Base-by-base conservation (phyloP, 1,284 basidiomycete species). In the Cryptococcus hybrid region DNA sequence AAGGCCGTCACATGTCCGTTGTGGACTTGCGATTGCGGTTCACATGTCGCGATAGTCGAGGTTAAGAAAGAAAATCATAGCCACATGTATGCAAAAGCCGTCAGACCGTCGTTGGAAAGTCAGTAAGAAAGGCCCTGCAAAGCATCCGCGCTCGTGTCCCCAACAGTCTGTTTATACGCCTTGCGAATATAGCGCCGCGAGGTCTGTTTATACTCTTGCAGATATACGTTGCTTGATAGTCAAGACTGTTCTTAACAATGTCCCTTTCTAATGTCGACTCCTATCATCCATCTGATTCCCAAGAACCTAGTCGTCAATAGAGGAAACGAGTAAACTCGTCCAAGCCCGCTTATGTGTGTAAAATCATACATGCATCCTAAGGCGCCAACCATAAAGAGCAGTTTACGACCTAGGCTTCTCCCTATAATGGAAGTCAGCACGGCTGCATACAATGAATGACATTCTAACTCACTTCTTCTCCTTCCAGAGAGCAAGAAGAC, bases 401-500 rank as follows among this genome's bases (percentile, higher is more conserved):
- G 61, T 55, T 63, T 65, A 70, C 56, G 68, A 70, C 55, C 68
- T 59, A 54, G 68, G 68, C 68, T 70, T 70, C 66, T 70, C 68
- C 64, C 68, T 70, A 42, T 12, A 15, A 47, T 5, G 38, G 37
- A 38, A 7, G 56, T 50, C 18, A 54, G 52, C 8, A 46, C 5
- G 52, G 13, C 11, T 0, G 44, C 47, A 39, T n/a, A 35, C 6
- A n/a, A 15, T 44, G 42, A 12, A 36, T 11, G 13, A n/a, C 7
- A 24, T 15, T 9, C 36, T 44, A 47, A 67, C 61, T 90, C 88
- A 75, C 74, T 97, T 97, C 86, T 97, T 97, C 86, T 97, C 93
- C 80, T 94, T 94, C 93, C 93, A 97, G 73, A 95, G 84, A 68
- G 92, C 92, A 66, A 96, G 86, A 63, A 99, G 86, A 84, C 95